Evolutionary conservation across 306 rosid species (phyloP).

Genomic region (Vigna angularis): DNA sequence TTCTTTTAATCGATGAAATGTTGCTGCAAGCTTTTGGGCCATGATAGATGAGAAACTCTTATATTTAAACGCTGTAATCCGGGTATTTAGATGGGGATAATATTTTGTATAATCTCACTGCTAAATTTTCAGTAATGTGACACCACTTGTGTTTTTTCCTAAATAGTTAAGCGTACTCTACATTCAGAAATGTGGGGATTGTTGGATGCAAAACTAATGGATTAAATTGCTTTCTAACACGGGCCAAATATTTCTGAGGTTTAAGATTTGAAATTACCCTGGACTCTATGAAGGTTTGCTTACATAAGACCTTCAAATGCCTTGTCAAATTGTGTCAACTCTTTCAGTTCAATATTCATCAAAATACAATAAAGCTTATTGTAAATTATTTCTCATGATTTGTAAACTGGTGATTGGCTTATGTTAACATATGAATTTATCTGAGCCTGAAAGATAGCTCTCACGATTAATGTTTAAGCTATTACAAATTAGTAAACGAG

Average conservation of each 20-base stretch:
- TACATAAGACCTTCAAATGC: conserved; percentile 12
- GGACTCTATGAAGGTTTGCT: conserved; percentile 26
- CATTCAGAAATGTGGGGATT: conserved; percentile 14
- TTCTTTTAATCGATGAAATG: conserved; percentile 17
- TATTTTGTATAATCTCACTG: conserved; percentile 17
- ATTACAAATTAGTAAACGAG: not conserved
- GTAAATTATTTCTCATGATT: conserved; percentile 3
- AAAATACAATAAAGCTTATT: conserved; percentile 5
- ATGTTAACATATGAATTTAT: not conserved
- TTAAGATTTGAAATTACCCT: conserved; percentile 4
- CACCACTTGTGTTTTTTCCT: conserved; percentile 24
- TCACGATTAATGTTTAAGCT: conserved; percentile 8
- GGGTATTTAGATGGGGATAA: conserved; percentile 4
- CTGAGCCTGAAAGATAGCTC: conserved; percentile 19
- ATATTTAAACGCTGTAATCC: not conserved
- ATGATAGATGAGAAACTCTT: conserved; percentile 10
- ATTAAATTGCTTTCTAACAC: conserved; percentile 26
- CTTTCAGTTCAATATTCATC: conserved; percentile 8
- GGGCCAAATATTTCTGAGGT: conserved; percentile 14
- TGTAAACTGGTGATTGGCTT: conserved; percentile 10
- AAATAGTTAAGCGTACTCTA: not conserved
- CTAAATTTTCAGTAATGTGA: conserved; percentile 23
- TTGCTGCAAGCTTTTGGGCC: conserved; percentile 22
- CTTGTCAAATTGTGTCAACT: conserved; percentile 16
- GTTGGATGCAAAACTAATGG: conserved; percentile 7